A percentile compares a stretch with the other conserved stretches of the same genome.
Evolutionary conservation across 352 stramenopile species (phyloP).

Genomic region (Pythium scleroteichum): DNA sequence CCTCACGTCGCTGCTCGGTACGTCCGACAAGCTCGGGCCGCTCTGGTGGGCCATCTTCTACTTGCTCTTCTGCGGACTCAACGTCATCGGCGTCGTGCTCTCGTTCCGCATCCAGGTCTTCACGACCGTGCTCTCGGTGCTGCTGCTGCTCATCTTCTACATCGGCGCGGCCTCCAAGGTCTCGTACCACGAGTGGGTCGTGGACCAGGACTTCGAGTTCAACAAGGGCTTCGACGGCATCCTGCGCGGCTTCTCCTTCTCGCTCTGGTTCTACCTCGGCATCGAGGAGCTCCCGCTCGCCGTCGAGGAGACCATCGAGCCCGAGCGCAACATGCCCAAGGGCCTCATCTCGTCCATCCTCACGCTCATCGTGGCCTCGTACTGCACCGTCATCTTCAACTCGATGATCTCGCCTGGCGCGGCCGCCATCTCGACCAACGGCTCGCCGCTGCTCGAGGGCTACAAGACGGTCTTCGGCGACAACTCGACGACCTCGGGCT

Average conservation of each 20-base stretch:
- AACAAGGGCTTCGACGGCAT: slow-evolving; percentile 40
- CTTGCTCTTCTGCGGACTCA: slow-evolving; percentile 58
- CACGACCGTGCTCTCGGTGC: slow-evolving; percentile 45
- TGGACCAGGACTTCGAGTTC: slow-evolving; percentile 51
- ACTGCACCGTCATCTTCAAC: slow-evolving; percentile 58
- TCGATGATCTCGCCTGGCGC: slow-evolving; percentile 56
- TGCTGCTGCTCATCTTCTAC: slow-evolving; percentile 65
- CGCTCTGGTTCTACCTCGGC: slow-evolving; percentile 74
- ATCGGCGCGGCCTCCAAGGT: slow-evolving; percentile 46
- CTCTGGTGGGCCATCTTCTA: slow-evolving; percentile 64
- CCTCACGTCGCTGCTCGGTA: slow-evolving; percentile 51
- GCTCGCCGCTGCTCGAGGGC: slow-evolving; percentile 50
- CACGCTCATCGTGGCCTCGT: slow-evolving; percentile 52
- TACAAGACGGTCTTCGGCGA: slow-evolving; percentile 79
- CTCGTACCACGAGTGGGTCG: slow-evolving; percentile 59
- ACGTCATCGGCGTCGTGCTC: slow-evolving; percentile 56
- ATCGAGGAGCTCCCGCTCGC: slow-evolving; percentile 77
- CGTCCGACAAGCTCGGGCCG: slow-evolving; percentile 36
- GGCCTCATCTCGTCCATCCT: slow-evolving; percentile 57
- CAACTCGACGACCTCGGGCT: slow-evolving; percentile 52
- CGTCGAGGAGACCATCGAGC: slow-evolving; percentile 72
- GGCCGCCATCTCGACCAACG: slow-evolving; percentile 33
- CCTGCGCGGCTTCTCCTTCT: slow-evolving; percentile 58
- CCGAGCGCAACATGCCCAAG: slow-evolving; percentile 65
- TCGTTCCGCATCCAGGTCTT: slow-evolving; percentile 68